phyloP scores from a whole-genome alignment of 345 rosid species.

The Populus simonii region DNA sequence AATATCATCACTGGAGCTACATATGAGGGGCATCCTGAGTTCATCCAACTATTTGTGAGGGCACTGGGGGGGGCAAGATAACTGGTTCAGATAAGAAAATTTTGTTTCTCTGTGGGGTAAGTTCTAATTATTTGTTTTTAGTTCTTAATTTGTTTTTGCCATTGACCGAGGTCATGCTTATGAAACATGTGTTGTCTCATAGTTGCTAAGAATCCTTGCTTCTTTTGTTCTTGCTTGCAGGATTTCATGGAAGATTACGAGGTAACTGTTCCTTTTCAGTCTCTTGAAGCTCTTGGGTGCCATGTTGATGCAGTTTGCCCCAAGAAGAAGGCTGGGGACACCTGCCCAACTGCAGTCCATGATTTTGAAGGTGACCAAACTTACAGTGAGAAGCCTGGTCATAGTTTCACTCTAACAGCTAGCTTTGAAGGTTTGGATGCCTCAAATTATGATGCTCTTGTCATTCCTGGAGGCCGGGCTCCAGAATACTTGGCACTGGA shows the following conservation, averaged over 20 bases:
- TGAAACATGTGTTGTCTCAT: not conserved
- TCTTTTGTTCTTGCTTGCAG: not conserved
- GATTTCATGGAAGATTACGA: conserved; percentile 74
- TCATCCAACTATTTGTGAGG: conserved; percentile 52
- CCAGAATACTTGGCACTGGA: conserved; percentile 80
- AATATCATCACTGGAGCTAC: conserved; percentile 65
- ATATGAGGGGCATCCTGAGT: conserved; percentile 67
- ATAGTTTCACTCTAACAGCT: conserved; percentile 60
- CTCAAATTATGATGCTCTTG: conserved; percentile 84
- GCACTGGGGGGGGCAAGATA: conserved; percentile 72
- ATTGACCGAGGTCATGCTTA: not conserved
- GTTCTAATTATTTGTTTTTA: conserved; percentile 7
- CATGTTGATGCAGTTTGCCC: conserved; percentile 90
- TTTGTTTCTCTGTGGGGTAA: conserved; percentile 87
- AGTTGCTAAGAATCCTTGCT: not conserved
- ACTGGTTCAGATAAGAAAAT: conserved; percentile 54
- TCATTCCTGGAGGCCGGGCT: conserved; percentile 88
- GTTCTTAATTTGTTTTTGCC: too few relatives aligned
- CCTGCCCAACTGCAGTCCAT: conserved; percentile 82
- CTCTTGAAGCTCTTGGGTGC: conserved; percentile 83
- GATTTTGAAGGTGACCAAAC: conserved; percentile 98
- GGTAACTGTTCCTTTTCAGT: conserved; percentile 78
- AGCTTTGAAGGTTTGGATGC: conserved; percentile 52
- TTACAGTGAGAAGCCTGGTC: conserved; percentile 90
- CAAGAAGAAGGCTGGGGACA: conserved; percentile 67